phyloP scores from a whole-genome alignment of 202 grass and related monocot species.

The Zoysia matrella region DNA sequence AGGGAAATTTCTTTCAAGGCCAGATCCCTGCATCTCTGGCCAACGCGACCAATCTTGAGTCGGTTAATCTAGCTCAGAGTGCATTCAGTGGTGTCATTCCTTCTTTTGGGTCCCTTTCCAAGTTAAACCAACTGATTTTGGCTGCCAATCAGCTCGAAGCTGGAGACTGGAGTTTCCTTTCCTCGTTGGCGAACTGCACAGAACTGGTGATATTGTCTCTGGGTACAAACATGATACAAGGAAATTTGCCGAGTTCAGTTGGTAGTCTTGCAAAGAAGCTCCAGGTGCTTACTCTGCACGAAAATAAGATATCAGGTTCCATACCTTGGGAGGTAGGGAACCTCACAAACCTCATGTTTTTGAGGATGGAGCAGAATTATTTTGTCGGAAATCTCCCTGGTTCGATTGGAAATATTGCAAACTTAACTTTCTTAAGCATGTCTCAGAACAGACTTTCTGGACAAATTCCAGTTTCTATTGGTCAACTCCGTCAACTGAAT shows the following conservation, averaged over 20 bases:
- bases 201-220: constrained; percentile 3
- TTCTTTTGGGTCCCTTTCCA: constrained; percentile 34
- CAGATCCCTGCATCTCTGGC: constrained; percentile 26
- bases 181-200: constrained; percentile 30
- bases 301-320: not conserved
- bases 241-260: constrained; percentile 17
- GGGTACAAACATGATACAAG: constrained; percentile 5
- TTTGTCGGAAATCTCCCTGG: not conserved
- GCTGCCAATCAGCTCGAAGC: constrained; percentile 42
- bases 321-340: constrained; percentile 43
- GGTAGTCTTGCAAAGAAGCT: not conserved
- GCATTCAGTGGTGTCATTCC: constrained; percentile 47
- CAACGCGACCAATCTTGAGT: constrained; percentile 37
- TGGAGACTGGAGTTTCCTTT: constrained; percentile 49
- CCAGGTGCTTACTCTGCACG: not conserved
- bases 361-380: constrained; percentile 22
- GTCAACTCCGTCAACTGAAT: constrained; percentile 32
- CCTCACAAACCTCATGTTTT: constrained; percentile 3
- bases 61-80: constrained; percentile 20
- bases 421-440: constrained; percentile 8
- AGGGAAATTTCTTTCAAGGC: not conserved
- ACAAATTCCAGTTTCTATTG: constrained; percentile 46
- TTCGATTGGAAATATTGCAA: constrained; percentile 10
- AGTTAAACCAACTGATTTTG: constrained; percentile 32
- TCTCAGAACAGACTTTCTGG: constrained; percentile 43